A percentile compares a stretch with the other conserved stretches of the same genome.
Evolutionary conservation across 2,329 filamentous ascomycete genomes (phyloP).

Genomic region (Decorospora gaudefroyi): DNA sequence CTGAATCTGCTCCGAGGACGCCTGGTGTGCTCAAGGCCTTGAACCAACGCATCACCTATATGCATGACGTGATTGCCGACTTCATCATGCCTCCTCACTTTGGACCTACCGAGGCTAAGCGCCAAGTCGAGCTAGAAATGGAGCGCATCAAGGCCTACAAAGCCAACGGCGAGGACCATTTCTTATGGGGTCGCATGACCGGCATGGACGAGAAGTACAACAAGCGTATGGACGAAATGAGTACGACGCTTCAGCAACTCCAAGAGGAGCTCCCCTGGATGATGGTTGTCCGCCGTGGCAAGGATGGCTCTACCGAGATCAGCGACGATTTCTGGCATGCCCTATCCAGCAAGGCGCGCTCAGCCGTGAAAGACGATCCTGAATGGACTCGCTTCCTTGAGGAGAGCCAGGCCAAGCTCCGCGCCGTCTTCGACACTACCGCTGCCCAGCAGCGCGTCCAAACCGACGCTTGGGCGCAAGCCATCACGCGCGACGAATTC

Average conservation of each 20-base stretch:
- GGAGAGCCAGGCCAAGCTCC: conserved; percentile 53
- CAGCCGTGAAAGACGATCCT: conserved; percentile 50
- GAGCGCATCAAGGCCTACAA: conserved; percentile 6
- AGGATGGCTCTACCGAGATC: conserved; percentile 60
- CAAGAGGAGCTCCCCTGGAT: conserved; percentile 56
- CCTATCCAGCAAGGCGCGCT: conserved; percentile 59
- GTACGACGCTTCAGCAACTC: conserved; percentile 23
- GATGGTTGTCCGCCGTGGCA: conserved; percentile 60
- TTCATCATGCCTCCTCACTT: conserved; percentile 26
- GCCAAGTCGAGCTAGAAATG: neutral
- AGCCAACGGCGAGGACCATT: conserved; percentile 16
- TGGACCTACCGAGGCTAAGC: neutral
- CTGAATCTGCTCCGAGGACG: conserved; percentile 11
- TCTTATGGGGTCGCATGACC: conserved; percentile 26
- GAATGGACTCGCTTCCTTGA: conserved; percentile 60
- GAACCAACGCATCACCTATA: conserved; percentile 20
- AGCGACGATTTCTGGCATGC: conserved; percentile 68
- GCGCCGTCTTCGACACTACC: conserved; percentile 30
- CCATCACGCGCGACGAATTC: conserved; percentile 57
- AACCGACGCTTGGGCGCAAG: conserved; percentile 14
- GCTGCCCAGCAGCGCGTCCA: conserved; percentile 6
- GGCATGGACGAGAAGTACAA: conserved; percentile 19
- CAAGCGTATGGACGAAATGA: conserved; percentile 19
- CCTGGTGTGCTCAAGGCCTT: conserved; percentile 20
- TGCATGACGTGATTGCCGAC: conserved; percentile 19